A percentile compares a stretch with the other conserved stretches of the same genome.
phyloP scores from a whole-genome alignment of 2,329 filamentous ascomycete species.

The Trichophaea hybrida region DNA sequence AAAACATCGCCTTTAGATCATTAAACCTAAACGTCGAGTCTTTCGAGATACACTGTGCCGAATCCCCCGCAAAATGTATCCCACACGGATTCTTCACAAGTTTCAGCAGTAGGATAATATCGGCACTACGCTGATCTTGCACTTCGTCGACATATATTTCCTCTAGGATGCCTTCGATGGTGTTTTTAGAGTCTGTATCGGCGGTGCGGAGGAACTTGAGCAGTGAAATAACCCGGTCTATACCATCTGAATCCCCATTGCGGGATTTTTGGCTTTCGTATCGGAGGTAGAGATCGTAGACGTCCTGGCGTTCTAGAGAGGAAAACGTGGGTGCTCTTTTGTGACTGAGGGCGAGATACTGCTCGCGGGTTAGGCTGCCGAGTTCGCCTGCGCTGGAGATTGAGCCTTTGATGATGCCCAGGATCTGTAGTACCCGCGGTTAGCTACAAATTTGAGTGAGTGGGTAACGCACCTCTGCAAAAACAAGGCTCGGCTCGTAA shows the following conservation, averaged over 20 bases:
- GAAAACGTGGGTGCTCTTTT: conserved; percentile 26
- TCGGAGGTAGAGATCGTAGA: conserved; percentile 26
- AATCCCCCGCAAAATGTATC: conserved; percentile 29
- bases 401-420: conserved; percentile 29
- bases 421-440: conserved; percentile 17
- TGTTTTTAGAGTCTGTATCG: conserved; percentile 6
- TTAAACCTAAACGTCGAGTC: conserved; percentile 30
- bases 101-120: conserved; percentile 27
- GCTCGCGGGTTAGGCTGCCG: conserved; percentile 17
- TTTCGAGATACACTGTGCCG: conserved; percentile 30
- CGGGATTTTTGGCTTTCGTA: conserved; percentile 24
- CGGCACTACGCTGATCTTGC: conserved; percentile 28
- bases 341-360: conserved; percentile 24
- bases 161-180: conserved; percentile 20
- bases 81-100: conserved; percentile 26
- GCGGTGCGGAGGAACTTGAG: conserved; percentile 19
- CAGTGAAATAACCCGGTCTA: conserved; percentile 24
- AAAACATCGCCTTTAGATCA: conserved; percentile 29
- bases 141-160: conserved; percentile 28
- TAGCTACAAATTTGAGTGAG: no score
- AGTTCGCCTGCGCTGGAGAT: conserved; percentile 16
- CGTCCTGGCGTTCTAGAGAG: conserved; percentile 15
- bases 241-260: conserved; percentile 11
- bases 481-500: conserved; percentile 24
- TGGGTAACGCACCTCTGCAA: conserved; percentile 21